A percentile compares a stretch with the other conserved stretches of the same genome.
phyloP scores from a whole-genome alignment of 768 basidiomycete genomes.

The Hydnomerulius pinastri region DNA sequence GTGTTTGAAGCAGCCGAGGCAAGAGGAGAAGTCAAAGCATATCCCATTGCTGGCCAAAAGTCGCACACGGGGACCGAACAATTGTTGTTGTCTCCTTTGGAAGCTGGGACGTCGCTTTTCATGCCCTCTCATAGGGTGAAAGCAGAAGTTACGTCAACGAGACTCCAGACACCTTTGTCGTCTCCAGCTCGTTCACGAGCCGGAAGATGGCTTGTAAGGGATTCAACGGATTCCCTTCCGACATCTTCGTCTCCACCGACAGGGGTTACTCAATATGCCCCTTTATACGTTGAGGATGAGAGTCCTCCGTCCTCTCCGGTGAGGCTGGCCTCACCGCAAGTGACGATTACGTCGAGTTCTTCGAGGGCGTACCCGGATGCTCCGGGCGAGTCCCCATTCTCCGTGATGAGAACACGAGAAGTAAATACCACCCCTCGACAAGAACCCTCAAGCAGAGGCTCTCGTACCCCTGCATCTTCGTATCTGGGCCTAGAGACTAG shows the following conservation, averaged over 20 bases:
- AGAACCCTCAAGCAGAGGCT: constrained; percentile 10
- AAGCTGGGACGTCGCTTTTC: constrained; percentile 17
- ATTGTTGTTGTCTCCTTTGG: constrained; percentile 17
- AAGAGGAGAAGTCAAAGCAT: constrained; percentile 29
- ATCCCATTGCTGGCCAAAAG: constrained; percentile 5
- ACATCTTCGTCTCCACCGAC: constrained; percentile 29
- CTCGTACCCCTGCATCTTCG: background rate
- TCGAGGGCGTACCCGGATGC: constrained; percentile 18
- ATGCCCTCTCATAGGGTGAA: constrained; percentile 10
- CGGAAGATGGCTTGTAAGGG: constrained; percentile 6
- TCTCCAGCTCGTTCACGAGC: constrained; percentile 2
- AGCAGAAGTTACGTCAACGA: background rate
- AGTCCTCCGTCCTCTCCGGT: constrained; percentile 7
- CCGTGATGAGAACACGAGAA: background rate
- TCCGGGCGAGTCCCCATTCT: background rate
- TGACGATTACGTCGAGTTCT: constrained; percentile 17
- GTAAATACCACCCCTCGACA: background rate
- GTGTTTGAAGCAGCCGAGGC: constrained; percentile 31
- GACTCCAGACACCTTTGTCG: background rate
- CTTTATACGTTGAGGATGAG: constrained; percentile 19
- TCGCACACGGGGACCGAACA: constrained; percentile 9
- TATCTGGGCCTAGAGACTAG: constrained; percentile 3
- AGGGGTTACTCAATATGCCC: constrained; percentile 20
- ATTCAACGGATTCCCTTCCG: constrained; percentile 8
- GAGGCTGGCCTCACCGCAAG: constrained; percentile 13